Base-by-base conservation (phyloP, 805 yeast genomes). In the Candida insectalens region DNA sequence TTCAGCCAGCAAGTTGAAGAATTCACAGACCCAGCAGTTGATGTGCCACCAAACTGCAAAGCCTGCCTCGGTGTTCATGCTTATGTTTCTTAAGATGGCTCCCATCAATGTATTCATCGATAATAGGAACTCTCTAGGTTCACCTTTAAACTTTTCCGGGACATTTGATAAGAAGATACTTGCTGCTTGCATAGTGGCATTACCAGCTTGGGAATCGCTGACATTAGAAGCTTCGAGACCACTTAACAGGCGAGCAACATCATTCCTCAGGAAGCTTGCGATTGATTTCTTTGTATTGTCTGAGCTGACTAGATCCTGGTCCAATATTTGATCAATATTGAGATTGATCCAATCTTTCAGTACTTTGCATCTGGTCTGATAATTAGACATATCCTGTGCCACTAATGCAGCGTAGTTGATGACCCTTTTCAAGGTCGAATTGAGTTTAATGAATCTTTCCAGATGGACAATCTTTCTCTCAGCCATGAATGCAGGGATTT, bases 21-120 rank as follows among this genome's bases (percentile, higher is more conserved):
- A 80, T 47, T 81, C 89, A 46, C 77, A 84, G 5, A 76, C 60
- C 87, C 89, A 82, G 50, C 85, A 75, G 36, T 82, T 62, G 3
- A 79, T 62, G 29, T 73, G 65, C 84, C 85, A 80, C 89, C 89
- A 82, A 3, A 75, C 71, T 7, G 75, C 76, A 49, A 81, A 77
- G 2, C 78, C 69, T 28, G 66, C 65, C 6, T 37, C 33, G 23
- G 25, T 16, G 5, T 75, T 76, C 3, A 76, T 57, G 22, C 80
- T 70, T 38, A 80, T 65, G 44, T 78, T 84, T 39, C 84, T 60
- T 27, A 77, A 55, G 14, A 79, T 70, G 10, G 75, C 63, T 5
- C 81, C 75, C 32, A 76, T 57, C 7, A 77, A 46, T 8, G 74
- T 67, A 31, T 71, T 69, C 29, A 71, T 55, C 30, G 73, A 63